Base-by-base conservation (phyloP, 768 basidiomycete genomes). In the Lentinula edodes region DNA sequence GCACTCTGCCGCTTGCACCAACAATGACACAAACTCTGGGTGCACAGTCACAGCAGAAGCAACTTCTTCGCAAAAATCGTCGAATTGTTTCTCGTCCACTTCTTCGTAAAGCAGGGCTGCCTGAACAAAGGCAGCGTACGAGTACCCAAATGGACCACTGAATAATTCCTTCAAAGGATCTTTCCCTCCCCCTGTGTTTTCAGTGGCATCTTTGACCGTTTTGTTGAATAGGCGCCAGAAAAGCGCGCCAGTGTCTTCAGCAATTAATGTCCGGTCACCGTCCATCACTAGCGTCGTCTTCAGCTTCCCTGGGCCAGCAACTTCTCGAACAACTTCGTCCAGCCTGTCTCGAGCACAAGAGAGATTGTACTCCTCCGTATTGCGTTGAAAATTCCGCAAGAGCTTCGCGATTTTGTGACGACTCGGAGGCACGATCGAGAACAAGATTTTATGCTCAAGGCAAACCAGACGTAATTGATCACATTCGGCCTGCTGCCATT, bases 91-190 rank as follows among this genome's bases (percentile, higher is more conserved):
- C 15, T 61, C 61, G n/a, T 66, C 59, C 1, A 67, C 13, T 13
- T 58, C 58, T 32, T 64, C 63, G 55, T 69, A 69, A 10, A 68
- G 43, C 53, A 69, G 57, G 8, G 68, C 64, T 15, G 63, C 68
- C 52, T 68, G 68, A 20, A 61, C 63, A 61, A 69, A 69, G 16
- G 68, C 68, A 12, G 58, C 34, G 59, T 69, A 64, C 42, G 68
- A 65, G 42, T 69, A 69, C 38, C 67, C 67, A 45, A 69, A 59
- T 13, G 67, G 58, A 53, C 66, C 67, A 36, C 53, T 39, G 65
- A 69, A 69, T 32, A 68, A 3, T 16, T 10, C 53, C 63, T 63
- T 69, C 62, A 69, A 50, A 45, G 66, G 67, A 52, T 66, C 46
- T 7, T 56, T 60, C 15, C 5, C 38, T 52, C 9, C 9, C 16